A percentile compares a stretch with the other conserved stretches of the same genome.
Evolutionary conservation across 2,329 filamentous ascomycete genomes (phyloP).

Genomic region (Arthrobotrys iridis): DNA sequence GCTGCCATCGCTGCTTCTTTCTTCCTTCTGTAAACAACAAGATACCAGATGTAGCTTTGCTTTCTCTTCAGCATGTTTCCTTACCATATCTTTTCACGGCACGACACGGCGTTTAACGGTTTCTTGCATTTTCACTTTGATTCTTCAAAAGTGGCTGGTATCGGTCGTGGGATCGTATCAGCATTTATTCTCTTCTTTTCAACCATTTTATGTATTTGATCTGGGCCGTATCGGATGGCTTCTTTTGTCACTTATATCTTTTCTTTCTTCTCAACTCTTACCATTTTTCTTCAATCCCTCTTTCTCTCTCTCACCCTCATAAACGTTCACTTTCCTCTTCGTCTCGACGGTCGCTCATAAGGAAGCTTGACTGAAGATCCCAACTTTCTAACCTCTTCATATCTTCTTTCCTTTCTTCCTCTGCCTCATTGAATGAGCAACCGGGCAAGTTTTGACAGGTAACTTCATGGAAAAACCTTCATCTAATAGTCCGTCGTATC

Average conservation of each 20-base stretch:
- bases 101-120: slow-evolving; percentile 35
- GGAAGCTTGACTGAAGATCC: slow-evolving; percentile 47
- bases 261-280: not conserved
- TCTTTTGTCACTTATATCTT: not conserved
- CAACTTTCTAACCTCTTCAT: not conserved
- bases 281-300: not conserved
- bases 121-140: slow-evolving; percentile 32
- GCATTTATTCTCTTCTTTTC: slow-evolving; percentile 14
- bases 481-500: slow-evolving; percentile 54
- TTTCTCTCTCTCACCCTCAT: not conserved
- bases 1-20: slow-evolving; percentile 54
- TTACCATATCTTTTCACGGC: slow-evolving; percentile 5
- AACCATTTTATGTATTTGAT: slow-evolving; percentile 10
- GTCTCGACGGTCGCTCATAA: slow-evolving; percentile 51
- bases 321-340: slow-evolving; percentile 34
- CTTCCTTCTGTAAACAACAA: slow-evolving; percentile 45
- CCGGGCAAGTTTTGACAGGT: slow-evolving; percentile 49
- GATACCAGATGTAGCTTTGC: slow-evolving; percentile 29
- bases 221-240: no score
- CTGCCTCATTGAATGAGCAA: slow-evolving; percentile 19
- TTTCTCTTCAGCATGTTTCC: slow-evolving; percentile 44
- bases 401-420: slow-evolving; percentile 7
- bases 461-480: slow-evolving; percentile 46
- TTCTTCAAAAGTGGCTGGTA: slow-evolving; percentile 27
- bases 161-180: slow-evolving; percentile 4